A percentile compares a stretch with the other conserved stretches of the same genome.
These are phyloP conservation scores for Xylaria bambusicola DNA, from an alignment of 495 filamentous ascomycete genomes.

Conservation along the genomic window DNA sequence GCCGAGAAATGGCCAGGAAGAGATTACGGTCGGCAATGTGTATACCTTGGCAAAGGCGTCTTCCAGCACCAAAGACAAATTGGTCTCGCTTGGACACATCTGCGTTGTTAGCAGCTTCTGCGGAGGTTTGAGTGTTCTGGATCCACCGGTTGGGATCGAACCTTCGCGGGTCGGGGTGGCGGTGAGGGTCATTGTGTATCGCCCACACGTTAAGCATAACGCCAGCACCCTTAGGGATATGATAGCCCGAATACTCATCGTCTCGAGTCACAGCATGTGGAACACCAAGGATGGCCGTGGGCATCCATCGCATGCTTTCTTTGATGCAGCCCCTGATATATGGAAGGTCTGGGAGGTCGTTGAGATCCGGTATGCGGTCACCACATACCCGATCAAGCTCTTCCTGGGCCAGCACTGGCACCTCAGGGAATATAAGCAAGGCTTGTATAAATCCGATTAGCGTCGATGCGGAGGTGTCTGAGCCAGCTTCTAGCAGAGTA, in stretches of 20 bases:
- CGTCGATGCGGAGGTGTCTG: slow-evolving; percentile 52
- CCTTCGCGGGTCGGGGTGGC: not conserved
- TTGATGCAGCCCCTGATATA: slow-evolving; percentile 50
- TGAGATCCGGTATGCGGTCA: slow-evolving; percentile 46
- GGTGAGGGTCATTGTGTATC: not conserved
- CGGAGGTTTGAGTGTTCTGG: not conserved
- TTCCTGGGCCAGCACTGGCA: not conserved
- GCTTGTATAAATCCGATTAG: slow-evolving; percentile 35
- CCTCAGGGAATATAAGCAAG: slow-evolving; percentile 1
- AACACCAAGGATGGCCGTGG: slow-evolving; percentile 50
- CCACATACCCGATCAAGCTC: slow-evolving; percentile 14
- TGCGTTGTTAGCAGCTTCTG: slow-evolving; percentile 35
- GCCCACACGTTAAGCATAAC: slow-evolving; percentile 36
- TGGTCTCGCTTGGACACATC: slow-evolving; percentile 45
- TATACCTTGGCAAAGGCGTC: slow-evolving; percentile 53
- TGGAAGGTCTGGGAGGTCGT: slow-evolving; percentile 46
- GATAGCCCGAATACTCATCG: slow-evolving; percentile 40
- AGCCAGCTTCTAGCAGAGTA: slow-evolving; percentile 50
- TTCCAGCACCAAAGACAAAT: slow-evolving; percentile 59
- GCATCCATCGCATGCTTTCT: slow-evolving; percentile 57
- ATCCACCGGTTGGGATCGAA: not conserved
- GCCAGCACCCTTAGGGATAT: slow-evolving; percentile 37
- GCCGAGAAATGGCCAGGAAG: slow-evolving; percentile 43
- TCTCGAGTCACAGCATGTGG: slow-evolving; percentile 53
- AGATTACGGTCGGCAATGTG: slow-evolving; percentile 41